Evolutionary conservation across 2,329 filamentous ascomycete species (phyloP).

Genomic region (Corinectria fuckeliana): DNA sequence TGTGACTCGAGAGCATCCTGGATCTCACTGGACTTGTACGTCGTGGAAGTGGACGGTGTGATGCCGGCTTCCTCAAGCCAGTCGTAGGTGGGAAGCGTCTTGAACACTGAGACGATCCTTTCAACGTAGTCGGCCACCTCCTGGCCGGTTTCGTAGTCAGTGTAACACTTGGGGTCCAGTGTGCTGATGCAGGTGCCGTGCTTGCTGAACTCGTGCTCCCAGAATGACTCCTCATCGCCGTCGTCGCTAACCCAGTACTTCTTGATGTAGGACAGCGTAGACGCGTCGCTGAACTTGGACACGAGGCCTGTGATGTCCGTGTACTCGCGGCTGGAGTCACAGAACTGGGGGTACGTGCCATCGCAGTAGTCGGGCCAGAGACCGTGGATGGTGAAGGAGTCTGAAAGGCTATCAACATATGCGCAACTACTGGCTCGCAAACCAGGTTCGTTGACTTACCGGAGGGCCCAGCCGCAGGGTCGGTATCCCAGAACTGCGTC

Average conservation of each 20-base stretch:
- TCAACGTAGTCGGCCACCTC: constrained; percentile 76
- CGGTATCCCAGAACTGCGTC: constrained; percentile 80
- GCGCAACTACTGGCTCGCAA: too few relatives aligned
- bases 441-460: too few relatives aligned
- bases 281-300: constrained; percentile 55
- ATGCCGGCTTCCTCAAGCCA: constrained; percentile 68
- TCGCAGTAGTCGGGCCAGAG: constrained; percentile 73
- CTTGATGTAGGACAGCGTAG: constrained; percentile 70
- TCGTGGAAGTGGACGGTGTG: constrained; percentile 57
- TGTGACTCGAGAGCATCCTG: constrained; percentile 62
- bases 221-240: constrained; percentile 69
- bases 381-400: constrained; percentile 79
- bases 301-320: constrained; percentile 71
- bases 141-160: constrained; percentile 62
- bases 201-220: constrained; percentile 79
- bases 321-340: constrained; percentile 67
- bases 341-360: constrained; percentile 72
- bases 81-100: constrained; percentile 69
- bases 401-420: constrained; percentile 36
- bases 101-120: constrained; percentile 69
- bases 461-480: constrained; percentile 66
- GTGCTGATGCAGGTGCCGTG: constrained; percentile 79
- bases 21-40: constrained; percentile 66
- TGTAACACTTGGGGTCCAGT: constrained; percentile 71
- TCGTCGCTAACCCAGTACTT: constrained; percentile 75